Evolutionary conservation across 192 early-diverging fungal genomes (phyloP), one percentile per base, ranked within the genome.

Genomic region (Rhizoclosmatium sp.): DNA sequence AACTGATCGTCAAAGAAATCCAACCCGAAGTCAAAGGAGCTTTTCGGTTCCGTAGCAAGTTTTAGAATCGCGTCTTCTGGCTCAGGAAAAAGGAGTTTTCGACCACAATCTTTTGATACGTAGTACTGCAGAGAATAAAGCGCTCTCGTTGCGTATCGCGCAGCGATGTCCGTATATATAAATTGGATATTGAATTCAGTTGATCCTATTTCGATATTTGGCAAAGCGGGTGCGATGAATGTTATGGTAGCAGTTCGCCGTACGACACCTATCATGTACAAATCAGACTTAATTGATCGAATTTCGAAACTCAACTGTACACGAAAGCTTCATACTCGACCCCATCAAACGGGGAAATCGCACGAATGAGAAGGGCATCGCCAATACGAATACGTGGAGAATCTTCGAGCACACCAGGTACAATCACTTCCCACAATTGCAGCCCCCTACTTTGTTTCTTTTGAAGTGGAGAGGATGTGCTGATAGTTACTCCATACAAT

Each of bases 331-430:
- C 75, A 67, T 67, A 67, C 45, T 77, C 75, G 46, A 10, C 40
- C 2, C 75, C 62, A 31, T 67, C 65, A 47, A 77, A 65, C 44
- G 16, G 16, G 12, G 12, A 23, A 39, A 78, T 9, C 44, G 44
- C 39, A 4, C 77, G 47, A 7, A 78, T 44, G 12, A 42, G 16
- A 3, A 78, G 4, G 9, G 70, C 16, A 21, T 78, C 77, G 14
- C 77, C 77, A 60, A 78, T 78, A 5, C 42, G 54, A 14, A 78
- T 39, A 4, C 68, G 4, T 42, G 77, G 77, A 12, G 41, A 59
- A 62, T 78, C 77, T 23, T 78, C 77, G 12, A 70, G 56, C 0
- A 78, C 56, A 4, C 77, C 77, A 4, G 77, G 77, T 21, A 78
- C 77, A 44, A 47, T 21, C 1, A 78, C 10, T 21, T 70, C 60